A percentile compares a stretch with the other conserved stretches of the same genome.
Evolutionary conservation across 352 stramenopile species (phyloP).

Genomic region (Phytophthora megakarya): DNA sequence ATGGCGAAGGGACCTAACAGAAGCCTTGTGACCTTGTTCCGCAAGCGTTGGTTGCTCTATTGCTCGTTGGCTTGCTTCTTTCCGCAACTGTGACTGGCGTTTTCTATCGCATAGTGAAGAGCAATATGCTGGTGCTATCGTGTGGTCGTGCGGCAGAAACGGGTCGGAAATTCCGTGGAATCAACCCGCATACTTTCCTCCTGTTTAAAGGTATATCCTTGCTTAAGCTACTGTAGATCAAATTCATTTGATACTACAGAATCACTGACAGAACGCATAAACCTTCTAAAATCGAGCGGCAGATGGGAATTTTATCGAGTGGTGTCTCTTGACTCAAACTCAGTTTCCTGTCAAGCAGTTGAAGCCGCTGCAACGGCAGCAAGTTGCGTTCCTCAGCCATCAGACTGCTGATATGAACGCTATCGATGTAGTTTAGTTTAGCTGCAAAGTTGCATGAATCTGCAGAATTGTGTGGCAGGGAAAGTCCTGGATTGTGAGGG

Average conservation of each 20-base stretch:
- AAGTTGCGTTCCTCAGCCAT: conserved; percentile 26
- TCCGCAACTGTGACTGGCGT: conserved; percentile 30
- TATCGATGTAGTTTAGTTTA: background rate
- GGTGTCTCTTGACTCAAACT: background rate
- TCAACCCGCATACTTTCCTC: conserved; percentile 9
- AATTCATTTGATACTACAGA: too few relatives aligned
- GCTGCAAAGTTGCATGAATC: too few relatives aligned
- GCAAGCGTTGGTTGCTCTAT: background rate
- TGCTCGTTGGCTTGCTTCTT: conserved; percentile 15
- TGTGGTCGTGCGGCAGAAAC: conserved; percentile 30
- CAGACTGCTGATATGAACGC: conserved; percentile 7
- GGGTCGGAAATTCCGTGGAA: conserved; percentile 23
- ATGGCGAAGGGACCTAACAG: conserved; percentile 21
- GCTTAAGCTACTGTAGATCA: too few relatives aligned
- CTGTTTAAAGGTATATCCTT: background rate
- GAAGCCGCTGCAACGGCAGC: conserved; percentile 3
- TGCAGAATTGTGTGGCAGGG: too few relatives aligned
- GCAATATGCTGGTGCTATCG: conserved; percentile 26
- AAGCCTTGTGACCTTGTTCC: too few relatives aligned
- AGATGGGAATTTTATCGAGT: background rate
- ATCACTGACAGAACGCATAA: background rate
- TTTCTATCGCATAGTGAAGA: conserved; percentile 40
- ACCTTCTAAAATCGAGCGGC: background rate
- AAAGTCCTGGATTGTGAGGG: conserved; percentile 5
- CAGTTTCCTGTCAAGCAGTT: conserved; percentile 6